Evolutionary conservation across 2,329 filamentous ascomycete species (phyloP).

Genomic region (Venturia nashicola): DNA sequence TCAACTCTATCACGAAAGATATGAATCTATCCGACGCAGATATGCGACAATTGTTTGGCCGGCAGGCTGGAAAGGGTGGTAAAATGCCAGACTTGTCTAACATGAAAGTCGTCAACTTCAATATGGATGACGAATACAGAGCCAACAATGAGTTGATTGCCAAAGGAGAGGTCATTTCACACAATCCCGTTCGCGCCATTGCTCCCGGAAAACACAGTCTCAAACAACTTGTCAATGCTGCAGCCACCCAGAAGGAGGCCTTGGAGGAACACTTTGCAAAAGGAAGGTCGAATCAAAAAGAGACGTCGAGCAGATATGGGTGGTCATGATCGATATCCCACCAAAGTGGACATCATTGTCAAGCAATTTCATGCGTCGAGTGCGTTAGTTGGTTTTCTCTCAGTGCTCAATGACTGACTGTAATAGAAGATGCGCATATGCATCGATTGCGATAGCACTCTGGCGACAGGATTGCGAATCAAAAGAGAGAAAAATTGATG

Average conservation of each 20-base stretch:
- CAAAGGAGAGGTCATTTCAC: conserved; percentile 54
- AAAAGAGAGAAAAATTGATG: not conserved
- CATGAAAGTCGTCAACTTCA: conserved; percentile 70
- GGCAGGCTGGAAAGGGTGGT: conserved; percentile 34
- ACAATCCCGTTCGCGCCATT: conserved; percentile 73
- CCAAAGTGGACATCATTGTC: not conserved
- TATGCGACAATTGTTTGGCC: conserved; percentile 75
- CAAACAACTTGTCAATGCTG: conserved; percentile 75
- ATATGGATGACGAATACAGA: conserved; percentile 76
- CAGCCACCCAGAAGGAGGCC: conserved; percentile 70
- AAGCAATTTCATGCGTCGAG: not conserved
- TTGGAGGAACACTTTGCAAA: conserved; percentile 85
- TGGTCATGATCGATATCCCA: conserved; percentile 40
- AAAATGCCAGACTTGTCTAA: conserved; percentile 32
- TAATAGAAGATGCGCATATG: not conserved
- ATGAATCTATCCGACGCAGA: conserved; percentile 68
- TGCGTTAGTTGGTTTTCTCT: not conserved
- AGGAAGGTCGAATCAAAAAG: conserved; percentile 65
- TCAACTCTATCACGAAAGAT: conserved; percentile 60
- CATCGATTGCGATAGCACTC: not conserved
- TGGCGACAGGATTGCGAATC: not conserved
- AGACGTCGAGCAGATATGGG: conserved; percentile 73
- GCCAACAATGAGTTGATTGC: conserved; percentile 69
- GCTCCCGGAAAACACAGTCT: conserved; percentile 83
- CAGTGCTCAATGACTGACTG: not conserved